Conservation (phyloP, 805 yeast genomes). For the Metschnikowia sp. region DNA sequence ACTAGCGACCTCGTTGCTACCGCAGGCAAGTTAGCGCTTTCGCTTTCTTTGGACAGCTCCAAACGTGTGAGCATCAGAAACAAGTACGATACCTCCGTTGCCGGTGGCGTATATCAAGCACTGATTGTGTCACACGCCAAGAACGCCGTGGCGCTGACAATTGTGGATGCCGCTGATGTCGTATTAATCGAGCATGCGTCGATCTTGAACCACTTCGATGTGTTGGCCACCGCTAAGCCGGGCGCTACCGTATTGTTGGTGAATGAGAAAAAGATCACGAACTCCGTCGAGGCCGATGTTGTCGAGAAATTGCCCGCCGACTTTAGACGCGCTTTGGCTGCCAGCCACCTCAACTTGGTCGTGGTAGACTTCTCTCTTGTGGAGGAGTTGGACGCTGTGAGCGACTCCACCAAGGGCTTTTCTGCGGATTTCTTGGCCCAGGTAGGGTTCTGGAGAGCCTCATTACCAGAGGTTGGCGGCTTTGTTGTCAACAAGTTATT, state of each 20-base stretch:
- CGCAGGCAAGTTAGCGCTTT: slow-evolving; percentile 63
- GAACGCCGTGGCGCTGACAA: slow-evolving; percentile 10
- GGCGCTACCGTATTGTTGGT: slow-evolving; percentile 52
- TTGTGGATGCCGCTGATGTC: slow-evolving; percentile 59
- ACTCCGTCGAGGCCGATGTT: slow-evolving; percentile 44
- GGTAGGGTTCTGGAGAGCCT: slow-evolving; percentile 73
- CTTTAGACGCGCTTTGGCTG: slow-evolving; percentile 51
- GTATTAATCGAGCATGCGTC: slow-evolving; percentile 60
- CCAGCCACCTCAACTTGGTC: slow-evolving; percentile 50
- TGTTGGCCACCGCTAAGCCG: slow-evolving; percentile 54
- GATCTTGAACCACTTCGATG: slow-evolving; percentile 56
- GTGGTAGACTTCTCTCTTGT: slow-evolving; percentile 60
- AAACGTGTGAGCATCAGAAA: slow-evolving; percentile 54
- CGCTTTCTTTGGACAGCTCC: slow-evolving; percentile 61
- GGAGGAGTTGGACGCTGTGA: slow-evolving; percentile 54
- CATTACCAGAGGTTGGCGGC: slow-evolving; percentile 59
- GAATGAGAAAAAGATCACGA: slow-evolving; percentile 30
- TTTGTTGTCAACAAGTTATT: slow-evolving; percentile 73
- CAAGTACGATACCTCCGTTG: slow-evolving; percentile 65
- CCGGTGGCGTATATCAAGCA: slow-evolving; percentile 75
- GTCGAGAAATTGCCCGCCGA: slow-evolving; percentile 51
- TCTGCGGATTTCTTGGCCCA: slow-evolving; percentile 69
- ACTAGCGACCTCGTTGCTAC: slow-evolving; percentile 51
- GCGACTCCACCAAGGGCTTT: slow-evolving; percentile 66
- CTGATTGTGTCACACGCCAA: slow-evolving; percentile 43